phyloP scores from a whole-genome alignment of 352 stramenopile genomes.

The Pythium volutum region DNA sequence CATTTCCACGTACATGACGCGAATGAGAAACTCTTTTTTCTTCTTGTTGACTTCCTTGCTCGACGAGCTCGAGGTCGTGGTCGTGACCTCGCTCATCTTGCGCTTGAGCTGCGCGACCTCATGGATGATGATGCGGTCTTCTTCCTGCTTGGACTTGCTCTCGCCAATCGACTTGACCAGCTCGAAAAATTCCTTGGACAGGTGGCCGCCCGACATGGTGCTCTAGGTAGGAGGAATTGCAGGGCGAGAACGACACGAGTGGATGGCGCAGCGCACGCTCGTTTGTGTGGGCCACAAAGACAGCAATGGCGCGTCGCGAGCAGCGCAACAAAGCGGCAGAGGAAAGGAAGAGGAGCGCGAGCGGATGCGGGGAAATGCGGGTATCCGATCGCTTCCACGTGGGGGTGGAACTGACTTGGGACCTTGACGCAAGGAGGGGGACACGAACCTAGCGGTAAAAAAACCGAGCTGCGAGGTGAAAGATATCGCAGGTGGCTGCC shows the following conservation, averaged over 20 bases:
- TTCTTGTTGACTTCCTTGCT: constrained; percentile 91
- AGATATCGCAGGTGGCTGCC: constrained; percentile 20
- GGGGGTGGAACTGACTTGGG: constrained; percentile 25
- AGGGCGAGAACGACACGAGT: background rate
- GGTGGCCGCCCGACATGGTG: constrained; percentile 82
- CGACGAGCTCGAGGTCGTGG: constrained; percentile 66
- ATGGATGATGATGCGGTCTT: constrained; percentile 98
- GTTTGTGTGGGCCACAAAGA: background rate
- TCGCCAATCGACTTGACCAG: constrained; percentile 99
- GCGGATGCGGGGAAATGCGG: no score
- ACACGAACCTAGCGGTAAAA: constrained; percentile 13
- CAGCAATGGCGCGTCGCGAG: background rate
- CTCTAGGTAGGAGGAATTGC: no score
- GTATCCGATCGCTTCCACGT: constrained; percentile 15
- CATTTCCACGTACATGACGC: constrained; percentile 99
- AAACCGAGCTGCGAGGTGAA: constrained; percentile 13
- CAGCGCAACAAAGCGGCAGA: background rate
- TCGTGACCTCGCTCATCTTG: constrained; percentile 90
- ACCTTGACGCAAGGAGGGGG: constrained; percentile 9
- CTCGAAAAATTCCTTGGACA: constrained; percentile 99
- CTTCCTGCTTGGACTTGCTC: constrained; percentile 99
- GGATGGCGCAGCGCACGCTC: background rate
- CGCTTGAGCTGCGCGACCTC: constrained; percentile 96
- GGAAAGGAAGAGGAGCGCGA: background rate
- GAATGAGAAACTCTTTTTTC: constrained; percentile 99